A percentile compares a stretch with the other conserved stretches of the same genome.
phyloP scores from a whole-genome alignment of 2,329 filamentous ascomycete genomes.

The Botrytis porri region DNA sequence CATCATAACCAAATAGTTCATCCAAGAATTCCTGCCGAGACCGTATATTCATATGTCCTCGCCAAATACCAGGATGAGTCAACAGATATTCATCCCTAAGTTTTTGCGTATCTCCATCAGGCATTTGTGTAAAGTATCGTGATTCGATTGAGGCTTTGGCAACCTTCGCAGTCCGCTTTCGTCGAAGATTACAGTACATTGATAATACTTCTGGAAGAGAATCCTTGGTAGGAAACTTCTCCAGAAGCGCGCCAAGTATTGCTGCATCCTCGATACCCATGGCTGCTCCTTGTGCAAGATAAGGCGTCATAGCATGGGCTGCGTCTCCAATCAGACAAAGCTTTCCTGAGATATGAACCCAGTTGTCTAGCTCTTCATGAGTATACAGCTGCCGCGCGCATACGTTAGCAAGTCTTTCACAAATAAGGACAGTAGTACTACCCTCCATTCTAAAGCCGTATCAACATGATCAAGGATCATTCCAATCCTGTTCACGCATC shows the following conservation, averaged over 20 bases:
- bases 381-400: background rate
- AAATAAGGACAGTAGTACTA: background rate
- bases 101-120: slow-evolving; percentile 22
- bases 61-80: slow-evolving; percentile 24
- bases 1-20: slow-evolving; percentile 27
- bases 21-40: slow-evolving; percentile 19
- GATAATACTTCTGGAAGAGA: background rate
- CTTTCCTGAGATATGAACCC: slow-evolving; percentile 30
- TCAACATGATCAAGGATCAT: slow-evolving; percentile 7
- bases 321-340: slow-evolving; percentile 44
- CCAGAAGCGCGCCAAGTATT: slow-evolving; percentile 24
- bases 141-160: slow-evolving; percentile 25
- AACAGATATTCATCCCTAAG: slow-evolving; percentile 26
- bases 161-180: slow-evolving; percentile 24
- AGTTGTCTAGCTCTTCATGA: background rate
- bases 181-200: slow-evolving; percentile 13
- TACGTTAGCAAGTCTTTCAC: background rate
- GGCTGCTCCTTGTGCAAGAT: slow-evolving; percentile 40
- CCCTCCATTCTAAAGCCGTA: slow-evolving; percentile 5
- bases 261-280: slow-evolving; percentile 25
- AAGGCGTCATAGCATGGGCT: slow-evolving; percentile 46
- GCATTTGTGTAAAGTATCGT: slow-evolving; percentile 28
- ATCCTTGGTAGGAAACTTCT: slow-evolving; percentile 19
- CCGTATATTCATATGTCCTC: slow-evolving; percentile 26
- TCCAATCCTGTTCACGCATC: background rate